Conservation (phyloP, 192 early-diverging fungal genomes). For the Piromyces finnis region DNA sequence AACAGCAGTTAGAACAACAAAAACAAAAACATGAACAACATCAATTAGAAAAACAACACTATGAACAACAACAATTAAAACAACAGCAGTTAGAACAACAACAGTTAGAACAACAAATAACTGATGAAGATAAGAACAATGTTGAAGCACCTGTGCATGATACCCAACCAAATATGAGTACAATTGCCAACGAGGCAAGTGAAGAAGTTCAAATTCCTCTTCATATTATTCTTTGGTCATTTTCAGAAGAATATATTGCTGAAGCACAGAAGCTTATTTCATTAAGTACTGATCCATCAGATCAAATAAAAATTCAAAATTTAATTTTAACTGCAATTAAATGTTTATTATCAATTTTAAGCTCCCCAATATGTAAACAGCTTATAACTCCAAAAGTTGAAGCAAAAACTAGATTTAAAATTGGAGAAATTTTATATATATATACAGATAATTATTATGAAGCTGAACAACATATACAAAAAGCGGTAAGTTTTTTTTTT, state of each 20-base stretch:
- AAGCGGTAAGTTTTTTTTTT: neutral
- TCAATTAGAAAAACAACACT: neutral
- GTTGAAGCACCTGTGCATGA: neutral
- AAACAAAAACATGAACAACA: neutral
- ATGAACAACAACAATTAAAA: too few species aligned
- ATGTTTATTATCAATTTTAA: neutral
- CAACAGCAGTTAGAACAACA: neutral
- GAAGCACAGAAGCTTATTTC: neutral
- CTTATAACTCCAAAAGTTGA: neutral
- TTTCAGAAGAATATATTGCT: neutral
- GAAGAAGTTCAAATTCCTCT: neutral
- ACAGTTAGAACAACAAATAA: neutral
- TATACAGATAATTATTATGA: neutral
- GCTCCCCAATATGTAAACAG: neutral
- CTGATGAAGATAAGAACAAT: neutral
- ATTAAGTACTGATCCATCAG: neutral
- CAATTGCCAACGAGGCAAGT: neutral
- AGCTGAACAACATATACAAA: neutral
- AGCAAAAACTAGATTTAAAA: neutral
- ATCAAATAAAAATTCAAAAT: neutral
- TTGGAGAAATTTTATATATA: neutral
- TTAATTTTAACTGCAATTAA: neutral
- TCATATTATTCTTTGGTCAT: neutral
- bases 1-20: neutral
- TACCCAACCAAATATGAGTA: neutral